These are phyloP conservation scores for Musa schizocarpa DNA, from an alignment of 176 grass and related monocot species.

Conservation along the genomic window DNA sequence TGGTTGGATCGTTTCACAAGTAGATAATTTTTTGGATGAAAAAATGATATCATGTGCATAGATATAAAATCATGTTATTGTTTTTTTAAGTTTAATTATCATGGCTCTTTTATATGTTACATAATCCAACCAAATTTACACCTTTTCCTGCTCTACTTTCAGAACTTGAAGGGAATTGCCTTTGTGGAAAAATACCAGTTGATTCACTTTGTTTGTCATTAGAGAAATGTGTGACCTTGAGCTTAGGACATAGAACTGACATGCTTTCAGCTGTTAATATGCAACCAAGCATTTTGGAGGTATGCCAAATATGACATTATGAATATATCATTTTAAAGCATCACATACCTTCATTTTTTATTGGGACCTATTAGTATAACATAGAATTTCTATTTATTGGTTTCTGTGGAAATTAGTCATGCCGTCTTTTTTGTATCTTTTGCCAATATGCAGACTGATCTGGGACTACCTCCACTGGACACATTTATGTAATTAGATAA, in stretches of 20 bases:
- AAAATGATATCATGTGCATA: neutral
- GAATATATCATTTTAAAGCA: too few species aligned
- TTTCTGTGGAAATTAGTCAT: neutral
- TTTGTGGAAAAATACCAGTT: conserved; percentile 73
- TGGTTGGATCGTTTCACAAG: neutral
- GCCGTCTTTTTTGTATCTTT: neutral
- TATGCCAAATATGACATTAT: conserved; percentile 17
- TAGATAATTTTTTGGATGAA: neutral
- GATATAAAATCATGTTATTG: neutral
- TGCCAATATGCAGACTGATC: too few species aligned
- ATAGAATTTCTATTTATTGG: too few species aligned
- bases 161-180: conserved; percentile 76
- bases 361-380: too few species aligned
- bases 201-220: conserved; percentile 55
- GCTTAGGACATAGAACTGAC: conserved; percentile 47
- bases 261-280: conserved; percentile 54
- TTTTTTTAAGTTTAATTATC: neutral
- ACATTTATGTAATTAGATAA: neutral
- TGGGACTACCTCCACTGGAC: neutral
- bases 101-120: conserved; percentile 9
- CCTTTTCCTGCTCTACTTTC: conserved; percentile 16
- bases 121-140: conserved; percentile 11
- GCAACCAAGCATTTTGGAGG: conserved; percentile 55
- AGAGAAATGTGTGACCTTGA: conserved; percentile 51
- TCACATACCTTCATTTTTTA: too few species aligned